Conservation (phyloP, 805 yeast genomes). For the Saccharomycopsis amapae region DNA sequence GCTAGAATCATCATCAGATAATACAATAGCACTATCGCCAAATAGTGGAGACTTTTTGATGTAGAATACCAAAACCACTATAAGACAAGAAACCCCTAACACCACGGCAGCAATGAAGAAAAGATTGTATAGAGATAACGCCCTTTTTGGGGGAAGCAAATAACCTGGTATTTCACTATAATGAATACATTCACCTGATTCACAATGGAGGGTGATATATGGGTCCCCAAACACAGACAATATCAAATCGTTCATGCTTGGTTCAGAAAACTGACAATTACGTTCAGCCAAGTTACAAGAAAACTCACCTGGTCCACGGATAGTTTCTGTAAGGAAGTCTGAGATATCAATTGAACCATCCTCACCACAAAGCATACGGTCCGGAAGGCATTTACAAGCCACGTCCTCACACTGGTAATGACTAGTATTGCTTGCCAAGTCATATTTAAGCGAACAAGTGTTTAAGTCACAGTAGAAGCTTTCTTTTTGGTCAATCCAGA, state of each 20-base stretch:
- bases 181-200: conserved; percentile 88
- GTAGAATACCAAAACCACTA: conserved; percentile 39
- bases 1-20: conserved; percentile 19
- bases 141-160: conserved; percentile 47
- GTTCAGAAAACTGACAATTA: conserved; percentile 80
- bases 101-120: conserved; percentile 40
- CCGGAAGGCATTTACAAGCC: conserved; percentile 88
- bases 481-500: conserved; percentile 90
- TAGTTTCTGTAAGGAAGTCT: conserved; percentile 84
- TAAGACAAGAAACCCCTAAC: conserved; percentile 30
- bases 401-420: conserved; percentile 72
- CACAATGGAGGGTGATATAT: conserved; percentile 70
- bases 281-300: conserved; percentile 60
- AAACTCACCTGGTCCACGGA: conserved; percentile 90
- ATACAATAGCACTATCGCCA: conserved; percentile 22
- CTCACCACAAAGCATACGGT: conserved; percentile 88
- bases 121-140: conserved; percentile 40
- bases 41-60: conserved; percentile 60
- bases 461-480: conserved; percentile 83
- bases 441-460: conserved; percentile 65
- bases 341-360: conserved; percentile 91
- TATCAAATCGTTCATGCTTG: conserved; percentile 91
- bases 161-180: conserved; percentile 91
- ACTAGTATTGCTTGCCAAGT: conserved; percentile 55
- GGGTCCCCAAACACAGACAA: conserved; percentile 93